A percentile compares a stretch with the other conserved stretches of the same genome.
These are phyloP conservation scores for Phalaenopsis hybrid DNA, from an alignment of 116 monocot species.

Conservation along the genomic window DNA sequence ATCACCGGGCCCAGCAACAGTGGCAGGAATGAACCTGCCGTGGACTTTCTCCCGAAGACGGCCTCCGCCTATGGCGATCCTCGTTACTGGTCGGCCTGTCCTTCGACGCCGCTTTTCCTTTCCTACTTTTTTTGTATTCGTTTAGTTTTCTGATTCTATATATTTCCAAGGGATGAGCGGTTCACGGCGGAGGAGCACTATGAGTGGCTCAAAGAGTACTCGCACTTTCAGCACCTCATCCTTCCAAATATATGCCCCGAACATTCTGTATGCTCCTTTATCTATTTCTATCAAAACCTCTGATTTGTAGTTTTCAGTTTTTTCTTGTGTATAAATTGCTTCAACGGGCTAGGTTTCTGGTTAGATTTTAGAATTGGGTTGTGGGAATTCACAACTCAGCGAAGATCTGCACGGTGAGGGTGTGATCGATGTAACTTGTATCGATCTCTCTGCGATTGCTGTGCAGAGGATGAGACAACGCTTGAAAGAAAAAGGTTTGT, in stretches of 20 bases:
- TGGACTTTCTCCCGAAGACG: not conserved
- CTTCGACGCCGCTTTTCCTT: not conserved
- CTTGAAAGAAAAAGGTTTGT: constrained; percentile 29
- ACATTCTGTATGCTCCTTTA: constrained; percentile 34
- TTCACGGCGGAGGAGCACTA: constrained; percentile 90
- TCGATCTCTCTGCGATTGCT: constrained; percentile 67
- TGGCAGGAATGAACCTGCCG: not conserved
- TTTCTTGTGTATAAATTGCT: not conserved
- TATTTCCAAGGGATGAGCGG: constrained; percentile 54
- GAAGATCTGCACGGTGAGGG: constrained; percentile 60
- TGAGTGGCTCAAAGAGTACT: constrained; percentile 96
- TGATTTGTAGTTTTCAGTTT: not conserved
- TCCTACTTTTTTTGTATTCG: not conserved
- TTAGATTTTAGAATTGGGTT: constrained; percentile 82
- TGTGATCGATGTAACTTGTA: constrained; percentile 68
- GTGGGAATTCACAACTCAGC: constrained; percentile 75
- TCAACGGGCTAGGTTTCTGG: not conserved
- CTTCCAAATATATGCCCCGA: constrained; percentile 42
- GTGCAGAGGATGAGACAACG: constrained; percentile 58
- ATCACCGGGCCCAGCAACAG: not conserved
- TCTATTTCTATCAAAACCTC: not conserved
- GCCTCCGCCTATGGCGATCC: constrained; percentile 1
- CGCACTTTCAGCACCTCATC: constrained; percentile 84
- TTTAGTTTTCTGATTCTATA: not conserved
- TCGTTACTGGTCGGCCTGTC: not conserved